These are phyloP conservation scores for Xylaria nigripes DNA, from an alignment of 495 filamentous ascomycete genomes.

Conservation along the genomic window DNA sequence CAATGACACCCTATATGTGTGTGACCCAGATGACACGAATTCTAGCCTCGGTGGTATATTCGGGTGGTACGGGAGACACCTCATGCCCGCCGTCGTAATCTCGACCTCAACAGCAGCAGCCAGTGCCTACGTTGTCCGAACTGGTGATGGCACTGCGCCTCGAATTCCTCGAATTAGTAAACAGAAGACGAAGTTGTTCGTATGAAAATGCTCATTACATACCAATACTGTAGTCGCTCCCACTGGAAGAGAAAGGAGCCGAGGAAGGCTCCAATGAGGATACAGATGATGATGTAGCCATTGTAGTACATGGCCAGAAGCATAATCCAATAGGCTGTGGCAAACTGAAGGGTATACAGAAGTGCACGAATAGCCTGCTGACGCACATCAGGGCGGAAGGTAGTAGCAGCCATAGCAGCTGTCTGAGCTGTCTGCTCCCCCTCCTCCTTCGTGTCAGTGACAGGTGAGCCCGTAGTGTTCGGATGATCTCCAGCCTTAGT, in stretches of 20 bases:
- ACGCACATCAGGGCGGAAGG: constrained; percentile 41
- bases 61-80: too few relatives aligned
- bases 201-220: not conserved
- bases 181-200: not conserved
- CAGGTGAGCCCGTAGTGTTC: constrained; percentile 9
- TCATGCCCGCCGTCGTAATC: too few relatives aligned
- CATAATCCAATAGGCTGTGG: constrained; percentile 65
- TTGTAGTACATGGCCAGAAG: constrained; percentile 58
- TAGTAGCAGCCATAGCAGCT: not conserved
- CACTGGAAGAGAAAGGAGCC: constrained; percentile 54
- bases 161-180: not conserved
- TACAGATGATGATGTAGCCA: constrained; percentile 54
- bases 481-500: constrained; percentile 5
- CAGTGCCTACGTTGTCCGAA: not conserved
- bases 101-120: not conserved
- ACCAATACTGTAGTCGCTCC: constrained; percentile 32
- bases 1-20: too few relatives aligned
- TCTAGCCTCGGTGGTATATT: too few relatives aligned
- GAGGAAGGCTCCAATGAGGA: constrained; percentile 54
- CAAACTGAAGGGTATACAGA: constrained; percentile 60
- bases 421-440: not conserved
- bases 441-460: constrained; percentile 5
- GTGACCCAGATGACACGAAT: too few relatives aligned
- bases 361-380: constrained; percentile 56
- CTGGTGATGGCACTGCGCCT: not conserved